Percentiles rank a stretch among this genome's conserved stretches.
These are phyloP conservation scores for Penicillium occitanis DNA, from an alignment of 2,329 filamentous ascomycete species.

Conservation along the genomic window DNA sequence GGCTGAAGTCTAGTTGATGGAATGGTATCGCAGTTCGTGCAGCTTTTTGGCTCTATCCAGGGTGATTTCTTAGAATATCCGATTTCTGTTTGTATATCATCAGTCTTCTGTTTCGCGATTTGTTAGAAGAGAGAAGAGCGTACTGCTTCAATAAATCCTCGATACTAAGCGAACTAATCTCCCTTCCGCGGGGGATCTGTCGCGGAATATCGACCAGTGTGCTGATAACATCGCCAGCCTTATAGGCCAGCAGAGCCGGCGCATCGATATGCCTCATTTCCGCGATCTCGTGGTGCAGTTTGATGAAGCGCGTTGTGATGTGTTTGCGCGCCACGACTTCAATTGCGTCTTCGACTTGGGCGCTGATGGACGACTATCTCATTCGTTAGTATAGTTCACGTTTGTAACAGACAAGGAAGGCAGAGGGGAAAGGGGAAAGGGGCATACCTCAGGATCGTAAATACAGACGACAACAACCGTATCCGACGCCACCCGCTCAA, in stretches of 20 bases:
- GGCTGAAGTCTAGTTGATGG: neutral
- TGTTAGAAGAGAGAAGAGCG: neutral
- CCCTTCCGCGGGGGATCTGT: conserved; percentile 69
- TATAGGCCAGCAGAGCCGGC: conserved; percentile 85
- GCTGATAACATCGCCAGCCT: conserved; percentile 83
- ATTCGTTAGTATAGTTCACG: conserved; percentile 6
- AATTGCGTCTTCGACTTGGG: conserved; percentile 75
- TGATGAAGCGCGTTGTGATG: conserved; percentile 77
- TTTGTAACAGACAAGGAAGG: neutral
- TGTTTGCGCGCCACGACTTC: conserved; percentile 70
- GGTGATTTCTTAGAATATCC: conserved; percentile 12
- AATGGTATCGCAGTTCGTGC: neutral
- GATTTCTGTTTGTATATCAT: conserved; percentile 12
- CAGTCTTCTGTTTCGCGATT: neutral
- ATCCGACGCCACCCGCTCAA: conserved; percentile 80
- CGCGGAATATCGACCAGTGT: conserved; percentile 84
- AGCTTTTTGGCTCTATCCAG: neutral
- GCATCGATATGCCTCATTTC: conserved; percentile 89
- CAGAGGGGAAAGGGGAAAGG: neutral
- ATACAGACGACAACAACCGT: conserved; percentile 91
- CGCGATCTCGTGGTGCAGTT: conserved; percentile 85
- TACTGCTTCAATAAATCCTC: conserved; percentile 60
- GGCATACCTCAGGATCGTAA: conserved; percentile 76
- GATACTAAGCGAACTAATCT: conserved; percentile 53
- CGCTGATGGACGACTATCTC: conserved; percentile 71